Evolutionary conservation across 2,329 filamentous ascomycete species (phyloP).

Genomic region (Fusarium pseudograminearum): DNA sequence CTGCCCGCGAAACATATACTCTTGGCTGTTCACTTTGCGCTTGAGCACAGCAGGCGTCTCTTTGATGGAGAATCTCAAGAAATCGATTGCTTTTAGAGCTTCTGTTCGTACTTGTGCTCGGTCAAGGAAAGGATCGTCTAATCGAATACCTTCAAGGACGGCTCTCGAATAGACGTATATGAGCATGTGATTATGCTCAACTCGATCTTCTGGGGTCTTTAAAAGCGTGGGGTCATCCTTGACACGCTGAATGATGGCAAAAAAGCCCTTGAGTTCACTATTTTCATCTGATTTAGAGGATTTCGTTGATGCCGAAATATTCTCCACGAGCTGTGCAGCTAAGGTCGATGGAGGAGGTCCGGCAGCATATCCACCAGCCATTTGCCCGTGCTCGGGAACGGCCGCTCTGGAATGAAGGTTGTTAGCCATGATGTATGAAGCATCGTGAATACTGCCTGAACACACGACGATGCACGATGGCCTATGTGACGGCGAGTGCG

Average conservation of each 20-base stretch:
- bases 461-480: slow-evolving; percentile 13
- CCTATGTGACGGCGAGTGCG: background rate
- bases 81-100: slow-evolving; percentile 78
- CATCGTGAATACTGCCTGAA: slow-evolving; percentile 41
- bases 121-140: slow-evolving; percentile 76
- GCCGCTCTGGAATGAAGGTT: slow-evolving; percentile 37
- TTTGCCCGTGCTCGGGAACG: slow-evolving; percentile 32
- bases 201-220: slow-evolving; percentile 72
- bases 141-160: slow-evolving; percentile 76
- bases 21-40: slow-evolving; percentile 55
- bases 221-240: slow-evolving; percentile 66
- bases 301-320: slow-evolving; percentile 74
- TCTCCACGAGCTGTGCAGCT: slow-evolving; percentile 87
- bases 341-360: slow-evolving; percentile 79
- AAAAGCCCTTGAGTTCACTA: slow-evolving; percentile 79
- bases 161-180: slow-evolving; percentile 86
- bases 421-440: slow-evolving; percentile 48
- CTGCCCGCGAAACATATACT: slow-evolving; percentile 64
- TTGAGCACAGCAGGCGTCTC: slow-evolving; percentile 79
- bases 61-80: slow-evolving; percentile 79
- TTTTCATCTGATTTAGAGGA: slow-evolving; percentile 74
- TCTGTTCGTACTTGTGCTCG: slow-evolving; percentile 67
- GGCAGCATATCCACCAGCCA: slow-evolving; percentile 32
- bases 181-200: slow-evolving; percentile 84
- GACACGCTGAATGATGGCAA: slow-evolving; percentile 66